Conservation (phyloP, 2,329 filamentous ascomycete species). For the Chaetomiaceae sp. region DNA sequence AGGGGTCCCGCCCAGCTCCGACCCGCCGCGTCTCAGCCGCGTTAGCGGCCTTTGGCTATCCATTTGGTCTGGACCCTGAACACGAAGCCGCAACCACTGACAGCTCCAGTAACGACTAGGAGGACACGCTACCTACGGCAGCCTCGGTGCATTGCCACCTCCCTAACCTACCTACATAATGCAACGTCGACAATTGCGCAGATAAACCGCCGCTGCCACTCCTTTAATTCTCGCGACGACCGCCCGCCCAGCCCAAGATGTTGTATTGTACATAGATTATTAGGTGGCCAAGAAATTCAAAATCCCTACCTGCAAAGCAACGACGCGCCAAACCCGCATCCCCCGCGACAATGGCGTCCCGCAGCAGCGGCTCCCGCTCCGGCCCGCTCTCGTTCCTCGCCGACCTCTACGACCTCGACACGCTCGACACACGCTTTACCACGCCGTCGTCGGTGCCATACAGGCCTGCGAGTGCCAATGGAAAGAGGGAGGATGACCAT, state of each 20-base stretch:
- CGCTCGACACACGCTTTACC: slow-evolving; percentile 49
- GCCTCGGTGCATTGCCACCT: no score
- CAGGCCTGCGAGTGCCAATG: slow-evolving; percentile 48
- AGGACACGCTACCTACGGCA: no score
- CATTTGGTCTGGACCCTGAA: neutral
- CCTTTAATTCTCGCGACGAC: neutral
- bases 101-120: no score
- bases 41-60: no score
- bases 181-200: no score
- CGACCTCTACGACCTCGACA: slow-evolving; percentile 46
- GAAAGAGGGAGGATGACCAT: slow-evolving; percentile 37
- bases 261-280: neutral
- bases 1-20: neutral
- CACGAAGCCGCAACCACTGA: no score
- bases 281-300: no score
- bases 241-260: neutral
- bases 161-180: no score
- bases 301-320: no score
- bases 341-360: slow-evolving; percentile 10
- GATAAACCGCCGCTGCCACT: slow-evolving; percentile 3
- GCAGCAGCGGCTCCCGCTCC: slow-evolving; percentile 4
- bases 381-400: slow-evolving; percentile 44
- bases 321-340: neutral
- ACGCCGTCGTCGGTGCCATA: slow-evolving; percentile 66
- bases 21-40: slow-evolving; percentile 5